phyloP scores from a whole-genome alignment of 2,329 filamentous ascomycete species.

The Neofusicoccum laricinum region DNA sequence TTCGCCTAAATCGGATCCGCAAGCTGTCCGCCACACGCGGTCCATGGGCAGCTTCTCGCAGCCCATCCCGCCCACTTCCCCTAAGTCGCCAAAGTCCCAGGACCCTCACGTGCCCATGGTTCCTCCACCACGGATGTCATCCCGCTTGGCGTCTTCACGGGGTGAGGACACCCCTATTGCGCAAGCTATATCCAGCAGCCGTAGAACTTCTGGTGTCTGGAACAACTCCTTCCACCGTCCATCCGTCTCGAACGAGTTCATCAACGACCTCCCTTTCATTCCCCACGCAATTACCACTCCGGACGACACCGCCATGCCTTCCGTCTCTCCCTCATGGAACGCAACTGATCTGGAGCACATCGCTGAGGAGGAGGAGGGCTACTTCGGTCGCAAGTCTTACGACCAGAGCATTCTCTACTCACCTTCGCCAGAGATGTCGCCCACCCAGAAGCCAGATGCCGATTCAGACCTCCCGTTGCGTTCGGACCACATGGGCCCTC shows the following conservation, averaged over 20 bases:
- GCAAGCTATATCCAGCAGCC: neutral
- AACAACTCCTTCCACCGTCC: conserved; percentile 22
- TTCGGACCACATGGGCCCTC: conserved; percentile 7
- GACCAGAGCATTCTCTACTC: conserved; percentile 24
- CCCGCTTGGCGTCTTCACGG: conserved; percentile 23
- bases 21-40: conserved; percentile 28
- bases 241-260: conserved; percentile 22
- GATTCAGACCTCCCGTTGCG: conserved; percentile 10
- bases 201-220: conserved; percentile 34
- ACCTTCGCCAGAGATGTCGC: conserved; percentile 16
- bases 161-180: conserved; percentile 11
- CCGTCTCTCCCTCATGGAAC: conserved; percentile 41
- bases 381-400: conserved; percentile 25
- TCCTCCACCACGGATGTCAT: conserved; percentile 31
- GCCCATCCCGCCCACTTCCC: conserved; percentile 34
- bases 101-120: neutral
- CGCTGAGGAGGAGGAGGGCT: conserved; percentile 28
- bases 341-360: conserved; percentile 34
- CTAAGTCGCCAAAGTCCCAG: neutral
- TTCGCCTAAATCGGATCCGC: conserved; percentile 19
- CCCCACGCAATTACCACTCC: conserved; percentile 43
- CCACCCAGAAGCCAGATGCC: conserved; percentile 10
- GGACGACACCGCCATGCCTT: conserved; percentile 38
- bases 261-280: conserved; percentile 28
- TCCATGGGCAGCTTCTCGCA: conserved; percentile 55